Evolutionary conservation across 345 rosid genomes (phyloP).

Genomic region (Populus pruinosa): DNA sequence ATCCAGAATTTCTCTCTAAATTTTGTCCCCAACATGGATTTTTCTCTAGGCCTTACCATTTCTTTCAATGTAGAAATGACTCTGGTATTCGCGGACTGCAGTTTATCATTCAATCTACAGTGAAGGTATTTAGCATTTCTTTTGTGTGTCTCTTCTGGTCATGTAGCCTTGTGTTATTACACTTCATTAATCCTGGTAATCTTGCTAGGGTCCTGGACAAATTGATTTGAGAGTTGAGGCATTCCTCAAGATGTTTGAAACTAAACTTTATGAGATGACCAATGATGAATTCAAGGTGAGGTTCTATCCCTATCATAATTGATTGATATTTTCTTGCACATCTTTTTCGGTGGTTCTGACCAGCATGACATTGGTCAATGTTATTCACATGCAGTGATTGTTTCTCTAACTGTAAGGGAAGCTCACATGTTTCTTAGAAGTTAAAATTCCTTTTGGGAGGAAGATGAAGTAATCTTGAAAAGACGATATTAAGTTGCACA

Average conservation of each 20-base stretch:
- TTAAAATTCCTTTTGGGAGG: too few relatives aligned
- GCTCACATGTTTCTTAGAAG: too few relatives aligned
- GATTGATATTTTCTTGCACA: not conserved
- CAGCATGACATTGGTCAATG: not conserved
- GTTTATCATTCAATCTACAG: constrained; percentile 80
- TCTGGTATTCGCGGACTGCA: constrained; percentile 71
- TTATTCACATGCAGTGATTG: too few relatives aligned
- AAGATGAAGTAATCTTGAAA: too few relatives aligned
- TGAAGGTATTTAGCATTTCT: constrained; percentile 44
- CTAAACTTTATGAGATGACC: constrained; percentile 64
- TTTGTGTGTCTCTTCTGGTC: not conserved
- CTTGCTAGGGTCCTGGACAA: constrained; percentile 61
- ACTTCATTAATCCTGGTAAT: not conserved
- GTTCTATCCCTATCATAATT: not conserved
- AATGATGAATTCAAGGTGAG: constrained; percentile 77
- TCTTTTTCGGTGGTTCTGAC: not conserved
- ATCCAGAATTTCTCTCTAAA: not conserved
- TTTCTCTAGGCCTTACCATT: not conserved
- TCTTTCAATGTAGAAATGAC: constrained; percentile 51
- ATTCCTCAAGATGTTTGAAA: constrained; percentile 66
- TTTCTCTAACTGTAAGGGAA: too few relatives aligned
- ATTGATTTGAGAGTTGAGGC: constrained; percentile 79
- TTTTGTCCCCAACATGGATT: not conserved
- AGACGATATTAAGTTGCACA: too few relatives aligned
- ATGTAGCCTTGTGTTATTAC: not conserved